Conservation (phyloP, 2,329 filamentous ascomycete genomes). For the Ilyonectria destructans region DNA sequence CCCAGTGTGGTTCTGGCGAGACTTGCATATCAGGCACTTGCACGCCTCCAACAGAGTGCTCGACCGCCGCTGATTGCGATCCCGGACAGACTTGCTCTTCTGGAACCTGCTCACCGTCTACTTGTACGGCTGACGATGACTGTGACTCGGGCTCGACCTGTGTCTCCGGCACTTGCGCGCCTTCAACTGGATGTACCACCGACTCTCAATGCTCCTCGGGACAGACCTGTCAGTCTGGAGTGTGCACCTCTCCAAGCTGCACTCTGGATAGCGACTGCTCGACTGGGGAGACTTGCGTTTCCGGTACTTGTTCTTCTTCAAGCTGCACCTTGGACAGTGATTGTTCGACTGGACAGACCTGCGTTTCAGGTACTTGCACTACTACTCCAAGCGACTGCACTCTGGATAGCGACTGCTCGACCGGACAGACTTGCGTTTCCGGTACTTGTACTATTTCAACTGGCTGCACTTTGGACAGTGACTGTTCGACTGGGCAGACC, state of each 20-base stretch:
- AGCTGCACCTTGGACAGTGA: not conserved
- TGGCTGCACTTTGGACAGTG: not conserved
- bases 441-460: constrained; percentile 3
- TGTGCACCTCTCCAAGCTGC: not conserved
- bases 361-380: not conserved
- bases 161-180: not conserved
- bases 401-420: not conserved
- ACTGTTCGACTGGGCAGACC: not conserved
- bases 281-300: not conserved
- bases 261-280: not conserved
- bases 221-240: constrained; percentile 6
- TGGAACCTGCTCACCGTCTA: constrained; percentile 2
- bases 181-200: not conserved
- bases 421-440: not conserved
- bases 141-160: not conserved
- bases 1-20: not conserved
- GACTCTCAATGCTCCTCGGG: not conserved
- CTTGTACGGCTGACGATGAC: not conserved
- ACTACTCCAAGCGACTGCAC: not conserved
- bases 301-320: constrained; percentile 1
- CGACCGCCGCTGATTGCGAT: not conserved
- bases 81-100: not conserved
- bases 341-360: not conserved
- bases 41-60: not conserved
- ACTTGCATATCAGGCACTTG: not conserved